Evolutionary conservation across 495 filamentous ascomycete genomes (phyloP).

Genomic region (Copromyces sp.): DNA sequence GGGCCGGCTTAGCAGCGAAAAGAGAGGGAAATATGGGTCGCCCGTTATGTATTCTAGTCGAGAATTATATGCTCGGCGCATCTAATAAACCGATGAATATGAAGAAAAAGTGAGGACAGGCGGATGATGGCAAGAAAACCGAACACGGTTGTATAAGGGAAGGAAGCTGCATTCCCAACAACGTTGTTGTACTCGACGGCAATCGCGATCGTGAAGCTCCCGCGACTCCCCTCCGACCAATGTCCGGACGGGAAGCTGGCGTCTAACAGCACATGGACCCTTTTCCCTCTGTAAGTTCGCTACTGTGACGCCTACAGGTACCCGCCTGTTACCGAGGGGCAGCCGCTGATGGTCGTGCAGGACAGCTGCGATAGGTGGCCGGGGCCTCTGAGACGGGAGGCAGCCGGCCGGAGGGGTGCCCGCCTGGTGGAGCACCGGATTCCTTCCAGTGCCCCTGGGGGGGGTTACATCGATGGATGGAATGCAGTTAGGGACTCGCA

Average conservation of each 20-base stretch:
- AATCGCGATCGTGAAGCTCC: not conserved
- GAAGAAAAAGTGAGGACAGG: not conserved
- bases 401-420: not conserved
- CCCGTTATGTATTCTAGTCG: not conserved
- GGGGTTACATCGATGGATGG: not conserved
- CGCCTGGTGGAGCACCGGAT: not conserved
- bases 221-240: not conserved
- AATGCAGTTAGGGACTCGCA: not conserved
- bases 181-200: not conserved
- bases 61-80: not conserved
- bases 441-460: not conserved
- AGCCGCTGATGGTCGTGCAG: not conserved
- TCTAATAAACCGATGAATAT: not conserved
- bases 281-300: not conserved
- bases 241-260: not conserved
- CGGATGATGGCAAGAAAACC: not conserved
- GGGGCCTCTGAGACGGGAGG: not conserved
- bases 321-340: not conserved
- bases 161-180: not conserved
- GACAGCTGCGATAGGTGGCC: not conserved
- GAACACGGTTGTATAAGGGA: not conserved
- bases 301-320: not conserved
- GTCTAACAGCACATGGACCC: not conserved
- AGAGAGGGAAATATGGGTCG: not conserved
- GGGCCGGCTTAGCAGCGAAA: not conserved